Evolutionary conservation across 768 basidiomycete species (phyloP).

Genomic region (Lyophyllum shimeji): DNA sequence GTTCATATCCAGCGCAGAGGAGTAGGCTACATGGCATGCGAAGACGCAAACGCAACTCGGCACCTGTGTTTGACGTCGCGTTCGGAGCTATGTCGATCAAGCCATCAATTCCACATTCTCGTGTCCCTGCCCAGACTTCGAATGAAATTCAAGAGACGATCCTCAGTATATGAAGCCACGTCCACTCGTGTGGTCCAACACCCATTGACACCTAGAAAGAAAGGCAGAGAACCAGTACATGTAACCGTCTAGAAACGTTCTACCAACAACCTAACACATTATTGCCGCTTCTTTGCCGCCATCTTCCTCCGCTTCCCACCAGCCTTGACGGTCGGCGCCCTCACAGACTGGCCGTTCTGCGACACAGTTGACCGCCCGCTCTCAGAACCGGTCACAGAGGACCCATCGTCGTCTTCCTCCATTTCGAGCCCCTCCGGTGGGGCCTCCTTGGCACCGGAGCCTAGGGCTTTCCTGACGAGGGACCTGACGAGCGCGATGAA

Average conservation of each 20-base stretch:
- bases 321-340: constrained; percentile 46
- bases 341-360: constrained; percentile 29
- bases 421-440: constrained; percentile 18
- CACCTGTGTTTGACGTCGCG: no score
- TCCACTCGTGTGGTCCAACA: no score
- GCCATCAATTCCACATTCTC: no score
- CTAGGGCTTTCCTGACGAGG: constrained; percentile 26
- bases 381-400: constrained; percentile 44
- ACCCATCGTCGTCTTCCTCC: constrained; percentile 37
- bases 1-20: no score
- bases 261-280: constrained; percentile 27
- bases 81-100: no score
- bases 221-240: background rate
- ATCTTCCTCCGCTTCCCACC: constrained; percentile 67
- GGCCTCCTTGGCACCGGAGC: constrained; percentile 21
- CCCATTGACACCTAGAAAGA: background rate
- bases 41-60: no score
- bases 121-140: no score
- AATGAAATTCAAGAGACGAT: no score
- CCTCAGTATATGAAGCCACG: no score
- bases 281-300: constrained; percentile 49
- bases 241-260: constrained; percentile 7
- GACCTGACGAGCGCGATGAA: constrained; percentile 49
- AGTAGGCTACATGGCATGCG: no score
- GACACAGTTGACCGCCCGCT: constrained; percentile 40